Base-by-base conservation (phyloP, 2,329 filamentous ascomycete genomes). In the Penicillium aurantiogriseum region DNA sequence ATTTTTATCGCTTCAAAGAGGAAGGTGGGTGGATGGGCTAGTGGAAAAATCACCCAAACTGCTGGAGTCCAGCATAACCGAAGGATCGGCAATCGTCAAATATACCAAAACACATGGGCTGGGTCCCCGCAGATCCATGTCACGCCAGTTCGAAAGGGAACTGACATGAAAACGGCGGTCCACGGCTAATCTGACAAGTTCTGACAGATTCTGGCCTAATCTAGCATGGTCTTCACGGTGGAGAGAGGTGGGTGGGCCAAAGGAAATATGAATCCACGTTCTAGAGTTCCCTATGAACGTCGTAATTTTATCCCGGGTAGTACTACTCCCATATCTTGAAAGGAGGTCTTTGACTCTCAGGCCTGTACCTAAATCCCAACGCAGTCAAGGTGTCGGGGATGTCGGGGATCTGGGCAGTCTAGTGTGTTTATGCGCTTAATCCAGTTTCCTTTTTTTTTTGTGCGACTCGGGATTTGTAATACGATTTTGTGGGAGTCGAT, bases 41-140 rank as follows among this genome's bases (percentile, higher is more conserved):
- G 61, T 36, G 59, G 33, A 33, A 36, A 46, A 51, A 46, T 4
- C 40, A 25, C 48, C 51, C 54, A 60, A 57, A 57, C 47, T 53
- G 56, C 67, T 67, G 57, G 48, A 58, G 59, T 42, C 48, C 40
- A 51, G 49, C 31, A 61, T 51, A 64, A 50, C 59, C 59, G 58
- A 66, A 62, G 44, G 67, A 69, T 69, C 68, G 61, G 67, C 67
- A 65, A 61, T 64, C 62, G 57, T 64, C 59, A 66, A 66, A 25
- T 25, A 25, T 33, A 25, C 65, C 54, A 69, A 69, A 68, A 50
- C 52, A 54, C 45, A 56, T 54, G 55, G 57, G 39, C 49, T 56
- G 43, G 54, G 52, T 51, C 54, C 56, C 57, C 51, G 56, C 54
- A 54, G 55, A 58, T 64, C 61, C 51, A 53, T 51, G 49, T 42